Evolutionary conservation across 2,329 filamentous ascomycete genomes (phyloP), one percentile per base, ranked within the genome.

Genomic region (Dactylonectria macrodidyma): DNA sequence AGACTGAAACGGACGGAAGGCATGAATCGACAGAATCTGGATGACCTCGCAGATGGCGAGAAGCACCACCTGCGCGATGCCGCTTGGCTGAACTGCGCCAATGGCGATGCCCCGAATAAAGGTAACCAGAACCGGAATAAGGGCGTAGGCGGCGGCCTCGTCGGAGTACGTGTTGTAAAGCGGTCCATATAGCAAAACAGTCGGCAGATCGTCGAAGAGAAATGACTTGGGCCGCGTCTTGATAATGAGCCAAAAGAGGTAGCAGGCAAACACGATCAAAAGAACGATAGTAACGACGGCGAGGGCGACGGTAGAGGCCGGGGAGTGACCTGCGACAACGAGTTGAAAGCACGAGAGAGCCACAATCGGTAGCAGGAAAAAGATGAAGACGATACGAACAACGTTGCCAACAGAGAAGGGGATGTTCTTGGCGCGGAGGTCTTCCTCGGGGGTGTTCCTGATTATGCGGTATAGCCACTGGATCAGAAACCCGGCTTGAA

Each of bases 151-250:
- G 8, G 95, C 94, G 0, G 95, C 94, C 78, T 95, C 93, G 79
- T 99, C 96, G 26, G 93, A 96, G 80, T 97, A 98, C 0, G 96
- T 99, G 82, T 99, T 99, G 82, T 99, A 99, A 8, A 99, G 85
- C 5, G 96, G 94, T 0, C 96, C 96, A 75, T 97, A 98, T 1
- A 94, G 87, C 2, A 99, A 86, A 9, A 98, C 91, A 0, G 94
- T 98, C 7, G 94, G 91, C 56, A 99, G 86, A 76, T 98, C 95
- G 81, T 99, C 96, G 79, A 98, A 99, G 10, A 99, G 86, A 72
- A 94, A 92, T 2, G 94, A 93, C 68, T 95, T 91, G 6, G 95
- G 95, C 71, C 93, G 91, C 1, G 94, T 96, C 26, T 86, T 90
- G 64, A 92, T 90, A 75, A 98, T 95, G 58, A 97, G 86, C 76